Base-by-base conservation (phyloP, 768 basidiomycete genomes). In the Amanita exitialis region DNA sequence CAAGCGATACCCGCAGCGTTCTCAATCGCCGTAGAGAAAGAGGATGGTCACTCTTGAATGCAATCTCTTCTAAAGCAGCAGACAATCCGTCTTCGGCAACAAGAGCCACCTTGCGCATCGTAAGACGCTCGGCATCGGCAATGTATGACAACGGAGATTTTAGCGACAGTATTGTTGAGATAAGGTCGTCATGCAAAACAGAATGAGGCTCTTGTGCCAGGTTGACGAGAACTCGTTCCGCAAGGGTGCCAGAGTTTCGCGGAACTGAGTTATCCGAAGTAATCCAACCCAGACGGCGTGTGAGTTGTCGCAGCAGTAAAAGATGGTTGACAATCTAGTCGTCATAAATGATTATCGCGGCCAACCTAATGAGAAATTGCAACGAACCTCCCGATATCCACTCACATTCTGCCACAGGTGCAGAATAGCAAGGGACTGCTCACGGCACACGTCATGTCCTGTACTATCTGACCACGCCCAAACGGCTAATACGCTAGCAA, bases 381-480 rank as follows among this genome's bases (percentile, higher is more conserved):
- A 23, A 51, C 67, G 39, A 53, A 88, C 88, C 70, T 88, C 82
- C 39, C 80, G 73, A 61, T 90, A 90, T 6, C 84, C 86, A 25
- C 83, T 77, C 21, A 79, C 66, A 23, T 66, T 67, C 64, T 86
- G 83, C 83, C 83, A 86, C 20, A 85, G 51, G 4, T 76, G 73
- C 47, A 90, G 53, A 13, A 89, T 70, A 6, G 75, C 78, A 6
- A 90, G 65, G 1, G 77, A 71, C 43, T 81, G 75, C 57, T 86
- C 82, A 9, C 83, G 75, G 58, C 83, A 84, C 10, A 65, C 65
- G 51, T 78, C 74, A 49, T 81, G 76, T 0, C 82, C 82, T 16
- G 86, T 67, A 61, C 85, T 86, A 57, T 90, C 88, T 10, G 87
- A 78, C 83, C 86, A 91, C 3, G 85, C 83, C 59, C 82, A 83